Evolutionary conservation across 805 yeast species (phyloP).

Genomic region (Sugiyamaella americana): DNA sequence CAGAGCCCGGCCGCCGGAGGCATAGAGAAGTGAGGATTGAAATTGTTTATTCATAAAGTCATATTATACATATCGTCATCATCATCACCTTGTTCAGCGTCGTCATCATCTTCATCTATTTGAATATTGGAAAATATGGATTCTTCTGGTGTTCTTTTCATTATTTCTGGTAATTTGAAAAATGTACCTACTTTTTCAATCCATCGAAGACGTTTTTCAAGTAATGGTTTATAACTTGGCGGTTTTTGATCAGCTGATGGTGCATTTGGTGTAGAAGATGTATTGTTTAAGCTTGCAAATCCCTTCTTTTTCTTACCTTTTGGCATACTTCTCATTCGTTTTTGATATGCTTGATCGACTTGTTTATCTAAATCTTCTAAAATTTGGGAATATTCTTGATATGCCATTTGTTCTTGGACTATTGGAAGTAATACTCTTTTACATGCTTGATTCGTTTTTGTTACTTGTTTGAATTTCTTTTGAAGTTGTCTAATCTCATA

Average conservation of each 20-base stretch:
- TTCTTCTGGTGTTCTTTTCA: constrained; percentile 69
- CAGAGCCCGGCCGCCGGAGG: constrained; percentile 1
- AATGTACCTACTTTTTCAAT: constrained; percentile 82
- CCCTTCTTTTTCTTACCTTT: constrained; percentile 50
- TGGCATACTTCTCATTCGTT: constrained; percentile 70
- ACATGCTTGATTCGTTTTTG: constrained; percentile 57
- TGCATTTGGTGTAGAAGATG: constrained; percentile 9
- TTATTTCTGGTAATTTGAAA: constrained; percentile 57
- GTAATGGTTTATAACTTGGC: constrained; percentile 20
- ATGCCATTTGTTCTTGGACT: constrained; percentile 83
- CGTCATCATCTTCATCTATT: constrained; percentile 39
- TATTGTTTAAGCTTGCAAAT: neutral
- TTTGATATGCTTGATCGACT: constrained; percentile 87
- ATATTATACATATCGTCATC: constrained; percentile 15
- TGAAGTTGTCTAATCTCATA: constrained; percentile 75
- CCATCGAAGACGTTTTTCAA: constrained; percentile 85
- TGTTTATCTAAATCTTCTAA: constrained; percentile 93
- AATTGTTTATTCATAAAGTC: constrained; percentile 3
- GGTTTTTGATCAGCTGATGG: constrained; percentile 9
- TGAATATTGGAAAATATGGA: constrained; percentile 49
- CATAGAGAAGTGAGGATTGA: neutral
- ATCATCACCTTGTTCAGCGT: constrained; percentile 28
- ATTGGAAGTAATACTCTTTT: constrained; percentile 62
- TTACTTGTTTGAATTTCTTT: constrained; percentile 53
- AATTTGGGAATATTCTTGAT: constrained; percentile 88